phyloP scores from a whole-genome alignment of 2,329 filamentous ascomycete species.

The Trichoderma aggressivum region DNA sequence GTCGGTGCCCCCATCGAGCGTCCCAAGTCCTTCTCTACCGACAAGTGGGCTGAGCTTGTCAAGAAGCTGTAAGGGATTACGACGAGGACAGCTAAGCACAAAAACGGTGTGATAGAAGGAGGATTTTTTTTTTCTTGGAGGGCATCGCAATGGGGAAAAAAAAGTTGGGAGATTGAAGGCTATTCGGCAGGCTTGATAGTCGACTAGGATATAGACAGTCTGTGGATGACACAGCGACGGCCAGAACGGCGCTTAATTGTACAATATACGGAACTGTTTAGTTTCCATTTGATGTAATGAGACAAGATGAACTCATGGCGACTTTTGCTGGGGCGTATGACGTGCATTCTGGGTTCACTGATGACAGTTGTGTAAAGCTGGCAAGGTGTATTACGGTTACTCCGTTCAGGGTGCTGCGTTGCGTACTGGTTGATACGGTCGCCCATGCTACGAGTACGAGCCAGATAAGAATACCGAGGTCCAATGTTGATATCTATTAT shows the following conservation, averaged over 20 bases:
- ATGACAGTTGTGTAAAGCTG: neutral
- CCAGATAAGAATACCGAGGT: neutral
- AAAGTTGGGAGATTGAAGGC: conserved; percentile 7
- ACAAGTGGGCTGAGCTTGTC: conserved; percentile 90
- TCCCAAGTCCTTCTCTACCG: conserved; percentile 98
- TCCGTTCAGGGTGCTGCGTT: neutral
- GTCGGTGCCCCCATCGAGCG: conserved; percentile 96
- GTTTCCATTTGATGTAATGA: conserved; percentile 22
- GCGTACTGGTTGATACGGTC: neutral
- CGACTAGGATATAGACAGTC: conserved; percentile 23
- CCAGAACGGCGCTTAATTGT: conserved; percentile 26
- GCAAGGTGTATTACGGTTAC: neutral
- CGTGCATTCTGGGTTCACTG: neutral
- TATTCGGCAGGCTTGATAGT: neutral
- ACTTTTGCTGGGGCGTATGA: neutral
- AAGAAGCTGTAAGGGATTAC: conserved; percentile 72
- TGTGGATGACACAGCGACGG: conserved; percentile 22
- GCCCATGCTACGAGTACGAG: neutral
- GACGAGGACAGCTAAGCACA: neutral
- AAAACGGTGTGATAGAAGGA: conserved; percentile 6
- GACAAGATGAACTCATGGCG: conserved; percentile 14
- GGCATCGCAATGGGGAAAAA: neutral
- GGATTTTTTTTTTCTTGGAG: conserved; percentile 2
- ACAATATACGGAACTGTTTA: conserved; percentile 25
- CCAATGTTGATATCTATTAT: neutral